These are phyloP conservation scores for Hypoxylon sp. DNA, from an alignment of 2,329 filamentous ascomycete species.

Conservation along the genomic window DNA sequence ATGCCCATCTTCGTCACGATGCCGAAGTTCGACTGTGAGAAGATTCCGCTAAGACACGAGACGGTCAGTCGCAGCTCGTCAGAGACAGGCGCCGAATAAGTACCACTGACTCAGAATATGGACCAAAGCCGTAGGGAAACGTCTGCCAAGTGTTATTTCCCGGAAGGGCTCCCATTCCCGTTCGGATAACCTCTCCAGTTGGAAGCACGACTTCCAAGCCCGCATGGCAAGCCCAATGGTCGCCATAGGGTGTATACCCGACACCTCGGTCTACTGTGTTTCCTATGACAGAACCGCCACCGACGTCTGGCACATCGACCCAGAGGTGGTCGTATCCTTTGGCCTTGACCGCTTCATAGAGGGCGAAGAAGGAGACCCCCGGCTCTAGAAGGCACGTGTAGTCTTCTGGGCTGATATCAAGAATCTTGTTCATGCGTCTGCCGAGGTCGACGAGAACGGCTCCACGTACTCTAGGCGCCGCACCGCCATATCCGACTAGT, in stretches of 20 bases:
- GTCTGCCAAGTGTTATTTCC: constrained; percentile 57
- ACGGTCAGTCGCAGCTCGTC: background rate
- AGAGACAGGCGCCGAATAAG: background rate
- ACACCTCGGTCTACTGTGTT: constrained; percentile 61
- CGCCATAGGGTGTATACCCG: constrained; percentile 61
- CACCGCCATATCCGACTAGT: constrained; percentile 65
- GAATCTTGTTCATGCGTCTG: constrained; percentile 64
- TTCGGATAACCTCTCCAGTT: constrained; percentile 57
- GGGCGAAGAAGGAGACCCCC: constrained; percentile 64
- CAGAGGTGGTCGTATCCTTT: constrained; percentile 57
- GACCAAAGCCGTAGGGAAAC: constrained; percentile 58
- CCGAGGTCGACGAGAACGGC: constrained; percentile 66
- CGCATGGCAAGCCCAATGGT: constrained; percentile 57
- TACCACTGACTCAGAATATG: constrained; percentile 50
- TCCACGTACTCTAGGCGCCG: constrained; percentile 64
- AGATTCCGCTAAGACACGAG: constrained; percentile 54
- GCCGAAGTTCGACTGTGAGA: constrained; percentile 63
- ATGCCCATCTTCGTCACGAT: constrained; percentile 67
- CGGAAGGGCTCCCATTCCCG: constrained; percentile 56
- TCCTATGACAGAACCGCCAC: constrained; percentile 61
- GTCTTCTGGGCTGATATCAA: constrained; percentile 63
- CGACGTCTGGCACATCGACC: constrained; percentile 59
- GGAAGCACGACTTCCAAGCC: constrained; percentile 60
- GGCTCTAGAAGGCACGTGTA: constrained; percentile 67
- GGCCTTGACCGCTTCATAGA: constrained; percentile 60